Percentiles rank a stretch among this genome's conserved stretches.
Evolutionary conservation across 2,329 filamentous ascomycete genomes (phyloP).

Genomic region (Ophiocordyceps polyrhachis-furcata): DNA sequence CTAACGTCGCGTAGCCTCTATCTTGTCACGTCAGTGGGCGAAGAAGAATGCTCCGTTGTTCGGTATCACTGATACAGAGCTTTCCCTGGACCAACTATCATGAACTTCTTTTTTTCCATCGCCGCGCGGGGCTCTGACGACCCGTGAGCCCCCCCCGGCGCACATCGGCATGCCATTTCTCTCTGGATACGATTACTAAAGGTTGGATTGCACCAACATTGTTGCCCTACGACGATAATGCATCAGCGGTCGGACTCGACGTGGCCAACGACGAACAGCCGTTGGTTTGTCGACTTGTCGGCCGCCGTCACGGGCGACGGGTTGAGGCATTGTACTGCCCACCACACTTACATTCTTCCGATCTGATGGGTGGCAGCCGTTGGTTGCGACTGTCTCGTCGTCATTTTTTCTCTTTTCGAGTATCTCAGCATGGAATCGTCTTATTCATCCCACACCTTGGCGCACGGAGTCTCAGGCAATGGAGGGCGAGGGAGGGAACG

Average conservation of each 20-base stretch:
- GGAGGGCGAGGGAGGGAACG: conserved; percentile 12
- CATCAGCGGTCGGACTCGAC: conserved; percentile 8
- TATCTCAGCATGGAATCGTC: conserved; percentile 16
- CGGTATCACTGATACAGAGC: conserved; percentile 30
- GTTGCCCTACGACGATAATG: conserved; percentile 16
- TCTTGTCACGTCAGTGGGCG: conserved; percentile 81
- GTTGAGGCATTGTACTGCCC: neutral
- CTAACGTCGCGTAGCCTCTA: conserved; percentile 46
- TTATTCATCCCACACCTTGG: conserved; percentile 18
- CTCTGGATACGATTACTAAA: conserved; percentile 10
- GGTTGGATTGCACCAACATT: conserved; percentile 13
- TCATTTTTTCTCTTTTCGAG: conserved; percentile 16
- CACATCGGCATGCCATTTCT: neutral
- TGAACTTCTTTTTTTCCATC: conserved; percentile 6
- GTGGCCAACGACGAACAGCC: neutral
- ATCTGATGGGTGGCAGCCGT: conserved; percentile 9
- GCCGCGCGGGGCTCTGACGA: neutral
- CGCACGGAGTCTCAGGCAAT: conserved; percentile 22
- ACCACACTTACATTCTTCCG: conserved; percentile 8
- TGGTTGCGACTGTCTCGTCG: conserved; percentile 12
- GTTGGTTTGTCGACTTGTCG: neutral
- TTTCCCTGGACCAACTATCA: conserved; percentile 29
- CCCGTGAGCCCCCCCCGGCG: neutral
- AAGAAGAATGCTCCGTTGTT: conserved; percentile 53
- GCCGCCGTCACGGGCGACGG: neutral